Evolutionary conservation across 2,329 filamentous ascomycete species (phyloP), one percentile per base, ranked within the genome.

Genomic region (Thermomyces lanuginosus): DNA sequence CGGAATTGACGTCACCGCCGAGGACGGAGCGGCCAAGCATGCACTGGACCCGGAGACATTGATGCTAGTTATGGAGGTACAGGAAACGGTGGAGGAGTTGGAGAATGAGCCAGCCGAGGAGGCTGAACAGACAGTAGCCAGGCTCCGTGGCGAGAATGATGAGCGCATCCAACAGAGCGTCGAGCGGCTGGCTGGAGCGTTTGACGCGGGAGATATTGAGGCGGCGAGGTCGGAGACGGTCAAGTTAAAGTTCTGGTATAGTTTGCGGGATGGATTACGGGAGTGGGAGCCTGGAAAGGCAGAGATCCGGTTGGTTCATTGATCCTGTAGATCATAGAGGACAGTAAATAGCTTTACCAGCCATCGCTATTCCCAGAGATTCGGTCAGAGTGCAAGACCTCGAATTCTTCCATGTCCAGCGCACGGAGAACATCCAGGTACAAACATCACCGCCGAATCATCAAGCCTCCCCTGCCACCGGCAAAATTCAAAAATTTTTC

Each of bases 211-310:
- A 25, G 69, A 86, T 45, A 46, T 79, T 20, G 64, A 72, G 21
- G 54, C 35, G 6, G 86, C 83, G 9, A 72, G 67, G 54, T 53
- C 48, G 34, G 81, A 91, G 64, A 73, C 75, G 23, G 72, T 92
- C 2, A 63, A 68, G 49, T 54, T 93, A 57, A 63, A 82, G 49
- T 95, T 93, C 59, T 93, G 86, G 86, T 66, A 77, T 30, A 92
- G 84, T 53, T 75, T 95, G 34, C 66, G 72, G 35, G 77, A 91
- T 51, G 78, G 73, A 24, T 58, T 93, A 44, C 62, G 76, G 46
- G 69, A 74, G 36, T 93, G 86, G 84, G 82, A 92, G 61, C 70
- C 63, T 42, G 84, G 82, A 4, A 76, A 71, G 57, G 49, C 42
- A 17, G 46, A 63, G 36, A 61, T 71, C 31, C 54, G 64, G 23